These are phyloP conservation scores for Trichoderma orchidacearum DNA, from an alignment of 495 filamentous ascomycete genomes.

Conservation along the genomic window DNA sequence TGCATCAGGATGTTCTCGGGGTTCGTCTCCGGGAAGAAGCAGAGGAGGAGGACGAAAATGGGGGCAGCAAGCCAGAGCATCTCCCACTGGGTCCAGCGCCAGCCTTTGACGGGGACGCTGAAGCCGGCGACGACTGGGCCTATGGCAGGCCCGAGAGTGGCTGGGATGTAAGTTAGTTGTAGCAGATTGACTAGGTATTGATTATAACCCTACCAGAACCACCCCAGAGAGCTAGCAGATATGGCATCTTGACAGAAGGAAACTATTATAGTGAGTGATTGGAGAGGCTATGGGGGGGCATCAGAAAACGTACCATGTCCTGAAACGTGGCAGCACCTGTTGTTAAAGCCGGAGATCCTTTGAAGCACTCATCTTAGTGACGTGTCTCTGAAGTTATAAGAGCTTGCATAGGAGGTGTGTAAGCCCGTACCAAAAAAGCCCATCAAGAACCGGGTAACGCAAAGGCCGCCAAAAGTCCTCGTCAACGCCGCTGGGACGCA, in stretches of 20 bases:
- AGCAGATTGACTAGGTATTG: slow-evolving; percentile 58
- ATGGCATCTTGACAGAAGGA: no score
- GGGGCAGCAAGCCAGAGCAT: slow-evolving; percentile 37
- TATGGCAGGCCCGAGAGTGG: slow-evolving; percentile 33
- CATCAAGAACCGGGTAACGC: slow-evolving; percentile 61
- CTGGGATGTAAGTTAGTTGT: slow-evolving; percentile 38
- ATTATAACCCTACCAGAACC: no score
- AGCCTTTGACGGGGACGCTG: slow-evolving; percentile 40
- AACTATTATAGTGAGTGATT: no score
- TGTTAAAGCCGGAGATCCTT: no score
- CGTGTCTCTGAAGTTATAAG: no score
- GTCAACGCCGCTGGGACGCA: slow-evolving; percentile 64
- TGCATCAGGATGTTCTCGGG: slow-evolving; percentile 29
- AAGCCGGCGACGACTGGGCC: slow-evolving; percentile 53
- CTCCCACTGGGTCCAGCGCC: slow-evolving; percentile 44
- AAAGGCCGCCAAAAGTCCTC: slow-evolving; percentile 54
- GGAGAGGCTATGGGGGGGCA: no score
- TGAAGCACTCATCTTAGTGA: no score
- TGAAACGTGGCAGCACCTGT: slow-evolving; percentile 69
- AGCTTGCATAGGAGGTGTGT: no score
- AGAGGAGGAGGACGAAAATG: slow-evolving; percentile 28
- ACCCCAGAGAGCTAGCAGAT: no score
- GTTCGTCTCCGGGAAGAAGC: slow-evolving; percentile 32
- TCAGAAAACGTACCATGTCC: no score
- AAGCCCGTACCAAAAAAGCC: slow-evolving; percentile 63